Percentiles rank a stretch among this genome's conserved stretches.
These are phyloP conservation scores for Blastobotrys arbuscula DNA, from an alignment of 1,139 yeast genomes.

Conservation along the genomic window DNA sequence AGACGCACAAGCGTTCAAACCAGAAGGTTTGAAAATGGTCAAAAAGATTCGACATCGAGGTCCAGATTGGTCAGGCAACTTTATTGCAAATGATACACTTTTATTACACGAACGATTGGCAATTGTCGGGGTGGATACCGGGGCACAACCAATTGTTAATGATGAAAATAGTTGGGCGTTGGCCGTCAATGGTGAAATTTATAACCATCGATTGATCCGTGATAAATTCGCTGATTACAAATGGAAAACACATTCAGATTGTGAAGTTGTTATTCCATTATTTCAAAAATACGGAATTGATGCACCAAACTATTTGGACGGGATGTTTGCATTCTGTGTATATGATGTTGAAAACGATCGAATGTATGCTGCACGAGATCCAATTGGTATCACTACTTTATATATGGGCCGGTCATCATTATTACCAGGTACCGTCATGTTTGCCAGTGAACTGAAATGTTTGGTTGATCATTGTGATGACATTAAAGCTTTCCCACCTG, in stretches of 20 bases:
- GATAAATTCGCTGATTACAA: constrained; percentile 62
- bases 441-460: constrained; percentile 93
- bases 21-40: constrained; percentile 81
- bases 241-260: constrained; percentile 85
- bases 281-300: constrained; percentile 80
- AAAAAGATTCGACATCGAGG: constrained; percentile 96
- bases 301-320: constrained; percentile 90
- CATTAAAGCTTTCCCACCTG: constrained; percentile 95
- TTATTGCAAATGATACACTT: constrained; percentile 65
- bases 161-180: constrained; percentile 66
- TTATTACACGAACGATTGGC: constrained; percentile 94
- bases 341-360: constrained; percentile 82
- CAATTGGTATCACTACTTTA: constrained; percentile 92
- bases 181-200: constrained; percentile 96
- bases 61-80: constrained; percentile 98
- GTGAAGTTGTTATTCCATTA: constrained; percentile 95
- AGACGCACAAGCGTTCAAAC: constrained; percentile 74
- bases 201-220: constrained; percentile 90
- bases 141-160: constrained; percentile 94
- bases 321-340: constrained; percentile 95
- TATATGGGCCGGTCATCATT: constrained; percentile 84
- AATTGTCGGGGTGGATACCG: constrained; percentile 83
- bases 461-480: constrained; percentile 90
- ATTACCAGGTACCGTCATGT: constrained; percentile 70
- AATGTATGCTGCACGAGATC: constrained; percentile 95